Percentiles rank a stretch among this genome's conserved stretches.
phyloP scores from a whole-genome alignment of 148 eudicot genomes.

The Camellia sinensis region DNA sequence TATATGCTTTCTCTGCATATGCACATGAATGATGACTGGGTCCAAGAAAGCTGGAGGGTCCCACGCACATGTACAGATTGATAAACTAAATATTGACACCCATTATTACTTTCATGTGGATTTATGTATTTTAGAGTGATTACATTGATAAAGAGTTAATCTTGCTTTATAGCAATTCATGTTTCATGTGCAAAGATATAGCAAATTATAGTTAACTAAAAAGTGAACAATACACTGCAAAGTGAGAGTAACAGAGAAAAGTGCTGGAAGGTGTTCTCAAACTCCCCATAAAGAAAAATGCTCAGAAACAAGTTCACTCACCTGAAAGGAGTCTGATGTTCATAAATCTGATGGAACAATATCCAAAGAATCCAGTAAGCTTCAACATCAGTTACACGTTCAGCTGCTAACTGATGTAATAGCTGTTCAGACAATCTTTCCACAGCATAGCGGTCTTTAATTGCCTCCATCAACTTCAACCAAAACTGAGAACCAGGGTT shows the following conservation, averaged over 20 bases:
- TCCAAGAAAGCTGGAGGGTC: background rate
- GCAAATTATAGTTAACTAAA: background rate
- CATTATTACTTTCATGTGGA: background rate
- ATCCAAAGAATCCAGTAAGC: slow-evolving; percentile 87
- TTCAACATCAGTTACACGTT: slow-evolving; percentile 56
- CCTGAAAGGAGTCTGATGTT: slow-evolving; percentile 64
- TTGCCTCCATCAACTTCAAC: slow-evolving; percentile 63
- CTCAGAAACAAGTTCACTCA: slow-evolving; percentile 15
- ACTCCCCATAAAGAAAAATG: background rate
- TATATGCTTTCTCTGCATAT: background rate
- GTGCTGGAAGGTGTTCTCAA: background rate
- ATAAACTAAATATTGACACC: background rate
- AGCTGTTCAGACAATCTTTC: slow-evolving; percentile 80
- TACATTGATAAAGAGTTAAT: background rate
- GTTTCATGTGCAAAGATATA: background rate
- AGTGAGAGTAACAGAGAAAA: background rate
- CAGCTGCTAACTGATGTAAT: slow-evolving; percentile 54
- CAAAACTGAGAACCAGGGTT: slow-evolving; percentile 54
- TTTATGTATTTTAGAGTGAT: background rate
- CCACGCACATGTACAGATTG: background rate
- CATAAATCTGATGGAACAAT: slow-evolving; percentile 48
- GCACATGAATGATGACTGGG: background rate
- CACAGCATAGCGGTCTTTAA: slow-evolving; percentile 71
- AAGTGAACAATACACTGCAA: background rate
- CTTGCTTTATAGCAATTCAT: background rate